Evolutionary conservation across 345 rosid species (phyloP).

Genomic region (Acer negundo): DNA sequence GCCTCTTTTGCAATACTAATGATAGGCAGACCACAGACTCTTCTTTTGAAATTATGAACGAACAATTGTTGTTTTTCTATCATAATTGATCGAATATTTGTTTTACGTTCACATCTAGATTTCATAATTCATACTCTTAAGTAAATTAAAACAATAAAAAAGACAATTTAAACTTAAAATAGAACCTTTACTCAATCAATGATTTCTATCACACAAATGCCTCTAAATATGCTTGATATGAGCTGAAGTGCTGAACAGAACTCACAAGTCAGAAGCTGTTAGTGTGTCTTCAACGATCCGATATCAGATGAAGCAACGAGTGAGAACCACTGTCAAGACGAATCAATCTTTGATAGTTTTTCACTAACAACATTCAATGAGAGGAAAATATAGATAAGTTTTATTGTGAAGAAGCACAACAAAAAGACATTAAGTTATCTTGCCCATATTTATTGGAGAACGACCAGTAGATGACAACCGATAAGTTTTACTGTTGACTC

Average conservation of each 20-base stretch:
- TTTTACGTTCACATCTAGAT: too few relatives aligned
- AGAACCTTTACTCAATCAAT: too few relatives aligned
- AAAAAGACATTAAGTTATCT: background rate
- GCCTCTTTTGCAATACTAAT: too few relatives aligned
- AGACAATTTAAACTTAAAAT: too few relatives aligned
- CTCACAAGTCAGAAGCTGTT: background rate
- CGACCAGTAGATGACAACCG: slow-evolving; percentile 9
- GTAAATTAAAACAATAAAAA: too few relatives aligned
- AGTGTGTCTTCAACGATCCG: background rate
- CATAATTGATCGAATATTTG: too few relatives aligned
- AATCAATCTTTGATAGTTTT: background rate
- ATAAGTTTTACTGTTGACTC: slow-evolving; percentile 1
- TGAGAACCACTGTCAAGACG: background rate
- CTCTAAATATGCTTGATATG: background rate
- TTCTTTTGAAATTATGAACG: too few relatives aligned
- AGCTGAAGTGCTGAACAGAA: background rate
- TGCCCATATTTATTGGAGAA: slow-evolving; percentile 23
- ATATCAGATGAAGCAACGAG: too few relatives aligned
- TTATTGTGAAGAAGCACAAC: slow-evolving; percentile 15
- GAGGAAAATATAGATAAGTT: background rate
- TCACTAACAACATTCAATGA: background rate
- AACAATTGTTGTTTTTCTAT: too few relatives aligned
- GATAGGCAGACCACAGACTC: too few relatives aligned
- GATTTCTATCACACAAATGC: background rate
- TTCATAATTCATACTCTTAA: too few relatives aligned